Evolutionary conservation across 2,329 filamentous ascomycete species (phyloP).

Genomic region (Claviceps digitariae): DNA sequence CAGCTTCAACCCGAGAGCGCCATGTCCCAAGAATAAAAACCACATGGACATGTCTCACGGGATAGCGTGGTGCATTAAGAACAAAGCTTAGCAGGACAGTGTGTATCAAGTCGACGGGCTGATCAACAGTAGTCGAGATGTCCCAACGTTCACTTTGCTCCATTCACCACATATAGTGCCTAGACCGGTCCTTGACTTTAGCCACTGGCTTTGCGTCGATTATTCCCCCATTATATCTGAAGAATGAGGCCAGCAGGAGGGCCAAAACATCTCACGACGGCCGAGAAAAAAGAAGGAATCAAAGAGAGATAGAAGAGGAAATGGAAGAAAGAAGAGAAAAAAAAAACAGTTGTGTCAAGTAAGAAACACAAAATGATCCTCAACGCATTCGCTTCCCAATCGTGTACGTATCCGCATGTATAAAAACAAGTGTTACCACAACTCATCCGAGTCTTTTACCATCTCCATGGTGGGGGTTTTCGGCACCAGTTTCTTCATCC

Average conservation of each 20-base stretch:
- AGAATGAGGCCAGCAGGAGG: background rate
- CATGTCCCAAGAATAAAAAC: too few species aligned
- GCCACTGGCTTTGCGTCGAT: background rate
- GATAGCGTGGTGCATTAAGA: too few species aligned
- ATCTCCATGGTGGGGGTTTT: constrained; percentile 49
- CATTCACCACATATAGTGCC: background rate
- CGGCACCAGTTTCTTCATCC: constrained; percentile 49
- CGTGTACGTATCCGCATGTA: background rate
- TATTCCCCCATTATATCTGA: background rate
- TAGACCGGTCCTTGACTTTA: background rate
- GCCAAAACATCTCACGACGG: too few species aligned
- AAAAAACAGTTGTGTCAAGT: background rate
- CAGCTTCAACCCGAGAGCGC: too few species aligned
- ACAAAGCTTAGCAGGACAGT: too few species aligned
- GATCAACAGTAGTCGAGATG: background rate
- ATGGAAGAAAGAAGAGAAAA: background rate
- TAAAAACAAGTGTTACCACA: constrained; percentile 40
- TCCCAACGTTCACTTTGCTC: background rate
- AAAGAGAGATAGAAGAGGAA: background rate
- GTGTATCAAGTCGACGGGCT: background rate
- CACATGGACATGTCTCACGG: too few species aligned
- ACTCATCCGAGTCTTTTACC: constrained; percentile 47
- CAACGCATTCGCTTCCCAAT: background rate
- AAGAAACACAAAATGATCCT: background rate
- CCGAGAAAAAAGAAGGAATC: too few species aligned